Base-by-base conservation (phyloP, 257 asterid genomes). In the Cynanchum wilfordii region DNA sequence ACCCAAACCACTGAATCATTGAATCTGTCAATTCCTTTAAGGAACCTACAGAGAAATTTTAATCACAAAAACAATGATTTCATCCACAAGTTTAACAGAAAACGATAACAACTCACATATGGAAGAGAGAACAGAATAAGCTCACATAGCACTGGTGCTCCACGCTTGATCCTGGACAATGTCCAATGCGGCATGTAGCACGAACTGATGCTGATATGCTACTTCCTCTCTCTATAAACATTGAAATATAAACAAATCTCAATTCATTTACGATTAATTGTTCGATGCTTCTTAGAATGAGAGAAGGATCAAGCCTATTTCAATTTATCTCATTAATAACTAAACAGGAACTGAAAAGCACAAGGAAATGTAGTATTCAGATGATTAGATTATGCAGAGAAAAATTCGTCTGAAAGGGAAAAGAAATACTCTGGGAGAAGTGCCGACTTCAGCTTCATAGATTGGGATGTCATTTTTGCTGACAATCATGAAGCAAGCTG, bases 391-490 rank as follows among this genome's bases (percentile, higher is more conserved):
- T 7, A 17, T 17, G 45, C 24, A 33, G 1, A 9, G n/a, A 62
- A 62, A 30, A 62, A 15, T 19, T 10, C 4, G 3, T 54, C 4
- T 7, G 59, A 4, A 8, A 64, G 27, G 27, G 7, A 36, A 17
- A 36, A 19, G 22, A 68, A 79, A 7, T 83, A 95, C 99, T 78
- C 89, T 91, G 60, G 96, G 92, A 24, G 90, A 91, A 55, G 96
- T 83, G 65, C 99, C 98, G 70, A 95, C 99, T 92, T 95, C 98
- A 74, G 96, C 98, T 89, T 95, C 98, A 76, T 94, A 94, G 81
- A 94, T 94, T 59, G 97, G 99, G 59, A 94, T 90, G 81, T 94
- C 99, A 67, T 89, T 87, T 79, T 84, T 89, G 84, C 98, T 94
- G 45, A 94, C 97, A 40, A 94, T 94, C 95, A 94, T 88, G 67